Conservation (phyloP, 23 red algal species). For the Gracilaria vermiculophylla region DNA sequence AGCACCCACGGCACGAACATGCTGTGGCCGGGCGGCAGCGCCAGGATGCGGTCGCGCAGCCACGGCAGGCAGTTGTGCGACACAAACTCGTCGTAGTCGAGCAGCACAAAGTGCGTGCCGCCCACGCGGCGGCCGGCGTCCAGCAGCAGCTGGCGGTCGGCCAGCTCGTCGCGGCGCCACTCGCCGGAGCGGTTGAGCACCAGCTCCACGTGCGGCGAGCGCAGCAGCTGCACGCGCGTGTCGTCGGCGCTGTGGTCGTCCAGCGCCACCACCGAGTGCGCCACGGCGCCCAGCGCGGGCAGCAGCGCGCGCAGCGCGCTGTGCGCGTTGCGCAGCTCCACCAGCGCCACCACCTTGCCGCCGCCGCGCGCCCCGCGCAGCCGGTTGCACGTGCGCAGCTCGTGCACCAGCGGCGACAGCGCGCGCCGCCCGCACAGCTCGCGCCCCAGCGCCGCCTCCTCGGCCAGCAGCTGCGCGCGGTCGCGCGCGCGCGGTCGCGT, state of each 20-base stretch:
- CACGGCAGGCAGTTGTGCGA: constrained; percentile 36
- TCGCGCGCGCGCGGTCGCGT: constrained; percentile 34
- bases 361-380: not conserved
- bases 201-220: constrained; percentile 26
- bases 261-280: constrained; percentile 62
- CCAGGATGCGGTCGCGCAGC: constrained; percentile 30
- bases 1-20: constrained; percentile 75
- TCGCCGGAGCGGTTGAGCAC: constrained; percentile 52
- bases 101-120: constrained; percentile 77
- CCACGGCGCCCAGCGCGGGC: constrained; percentile 1
- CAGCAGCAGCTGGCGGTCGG: constrained; percentile 66
- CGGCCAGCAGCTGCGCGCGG: not conserved
- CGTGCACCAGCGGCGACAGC: not conserved
- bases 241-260: constrained; percentile 71
- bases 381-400: constrained; percentile 31
- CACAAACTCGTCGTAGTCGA: constrained; percentile 82
- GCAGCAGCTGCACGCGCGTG: constrained; percentile 31
- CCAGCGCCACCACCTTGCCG: constrained; percentile 72
- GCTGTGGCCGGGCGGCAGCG: constrained; percentile 61
- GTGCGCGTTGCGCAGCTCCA: constrained; percentile 67
- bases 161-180: constrained; percentile 78
- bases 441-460: not conserved
- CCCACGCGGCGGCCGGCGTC: constrained; percentile 35
- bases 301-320: constrained; percentile 35
- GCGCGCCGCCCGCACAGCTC: not conserved